Conservation (phyloP, 2,329 filamentous ascomycete genomes). For the Myrmaecium sp. region DNA sequence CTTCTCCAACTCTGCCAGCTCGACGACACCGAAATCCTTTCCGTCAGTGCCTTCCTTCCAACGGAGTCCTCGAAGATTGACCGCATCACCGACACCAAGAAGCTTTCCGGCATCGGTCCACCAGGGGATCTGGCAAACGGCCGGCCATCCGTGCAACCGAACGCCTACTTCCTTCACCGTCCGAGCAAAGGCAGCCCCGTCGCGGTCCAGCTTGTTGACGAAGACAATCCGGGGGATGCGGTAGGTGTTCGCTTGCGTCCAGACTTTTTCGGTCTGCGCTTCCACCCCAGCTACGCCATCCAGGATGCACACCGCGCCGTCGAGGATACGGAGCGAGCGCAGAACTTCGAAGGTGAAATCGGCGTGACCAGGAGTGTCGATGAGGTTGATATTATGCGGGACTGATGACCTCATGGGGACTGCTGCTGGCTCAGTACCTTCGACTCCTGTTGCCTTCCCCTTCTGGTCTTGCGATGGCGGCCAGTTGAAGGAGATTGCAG, state of each 20-base stretch:
- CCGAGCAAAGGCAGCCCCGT: constrained; percentile 64
- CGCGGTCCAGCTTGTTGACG: constrained; percentile 73
- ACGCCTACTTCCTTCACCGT: constrained; percentile 75
- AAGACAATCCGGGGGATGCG: constrained; percentile 68
- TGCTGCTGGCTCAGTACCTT: no score
- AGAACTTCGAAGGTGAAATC: constrained; percentile 97
- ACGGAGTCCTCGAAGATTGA: constrained; percentile 56
- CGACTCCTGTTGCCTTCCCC: no score
- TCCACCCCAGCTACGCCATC: constrained; percentile 90
- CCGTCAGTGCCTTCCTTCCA: constrained; percentile 56
- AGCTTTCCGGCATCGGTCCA: constrained; percentile 61
- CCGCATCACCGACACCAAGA: constrained; percentile 68
- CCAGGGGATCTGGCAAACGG: constrained; percentile 91
- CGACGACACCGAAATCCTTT: constrained; percentile 40
- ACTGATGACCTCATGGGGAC: constrained; percentile 4
- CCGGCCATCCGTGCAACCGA: constrained; percentile 66
- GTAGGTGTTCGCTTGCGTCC: constrained; percentile 76
- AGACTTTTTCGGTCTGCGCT: constrained; percentile 92
- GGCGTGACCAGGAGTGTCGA: constrained; percentile 91
- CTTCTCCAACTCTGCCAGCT: constrained; percentile 34
- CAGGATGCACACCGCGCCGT: constrained; percentile 83
- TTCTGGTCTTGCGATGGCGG: constrained; percentile 34
- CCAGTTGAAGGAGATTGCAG: constrained; percentile 91
- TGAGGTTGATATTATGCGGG: constrained; percentile 57
- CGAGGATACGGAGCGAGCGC: constrained; percentile 70